Base-by-base conservation (phyloP, 1,139 yeast genomes). In the Candida frijolesensis region DNA sequence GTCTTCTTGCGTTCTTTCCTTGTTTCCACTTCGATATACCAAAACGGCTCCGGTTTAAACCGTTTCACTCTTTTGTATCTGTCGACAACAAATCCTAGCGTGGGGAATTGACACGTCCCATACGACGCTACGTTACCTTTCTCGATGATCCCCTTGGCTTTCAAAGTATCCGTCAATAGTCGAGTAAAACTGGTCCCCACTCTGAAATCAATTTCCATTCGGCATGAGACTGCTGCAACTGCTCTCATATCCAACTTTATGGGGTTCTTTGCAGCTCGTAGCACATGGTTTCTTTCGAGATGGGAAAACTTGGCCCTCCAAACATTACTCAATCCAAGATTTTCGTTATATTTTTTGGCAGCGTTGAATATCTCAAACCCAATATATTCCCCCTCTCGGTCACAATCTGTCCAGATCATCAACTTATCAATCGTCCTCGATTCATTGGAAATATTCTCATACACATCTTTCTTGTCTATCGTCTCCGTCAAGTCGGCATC, bases 391-490 rank as follows among this genome's bases (percentile, higher is more conserved):
- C 99, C 99, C 64, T 95, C 99, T 41, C 99, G 76, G 74, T 95
- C 99, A 69, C 98, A 94, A 76, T 95, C 99, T 1, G 99, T 95
- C 99, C 99, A 95, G 9, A 95, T 90, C 87, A 89, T 89, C 54
- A 95, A 70, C 45, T 74, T 72, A 47, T 83, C 79, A 4, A 89
- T 81, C 30, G 60, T 63, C 38, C 85, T 65, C 2, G 94, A 89
- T 62, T 91, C 92, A 3, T 67, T 67, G 37, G 79, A 67, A 45
- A 95, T 89, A 62, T 94, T 94, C n/a, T 75, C 71, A 15, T 85
- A 85, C 19, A 90, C 82, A 25, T 77, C 78, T 54, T 68, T 64
- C 57, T 74, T 72, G 15, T 68, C 67, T 16, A 79, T 68, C 11
- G 60, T 64, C 5, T 76, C 79, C 3, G 66, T 60, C 2, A 88